These are phyloP conservation scores for Candida silvicultrix DNA, from an alignment of 805 yeast species.

Conservation along the genomic window DNA sequence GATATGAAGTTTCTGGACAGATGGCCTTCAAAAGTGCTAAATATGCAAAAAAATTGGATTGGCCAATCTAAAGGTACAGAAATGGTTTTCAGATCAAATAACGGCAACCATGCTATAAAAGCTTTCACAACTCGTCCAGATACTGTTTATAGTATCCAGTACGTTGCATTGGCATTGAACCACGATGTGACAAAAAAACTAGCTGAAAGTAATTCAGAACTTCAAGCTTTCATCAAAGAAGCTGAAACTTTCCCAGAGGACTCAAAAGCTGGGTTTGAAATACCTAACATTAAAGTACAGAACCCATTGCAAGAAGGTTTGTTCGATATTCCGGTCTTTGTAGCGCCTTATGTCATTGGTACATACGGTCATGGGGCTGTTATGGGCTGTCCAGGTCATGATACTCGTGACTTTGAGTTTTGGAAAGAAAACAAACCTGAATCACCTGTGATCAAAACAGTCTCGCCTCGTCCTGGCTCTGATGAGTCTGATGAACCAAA, in stretches of 20 bases:
- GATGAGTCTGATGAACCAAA: slow-evolving; percentile 5
- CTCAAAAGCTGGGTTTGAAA: slow-evolving; percentile 54
- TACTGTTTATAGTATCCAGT: slow-evolving; percentile 79
- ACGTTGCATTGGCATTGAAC: slow-evolving; percentile 66
- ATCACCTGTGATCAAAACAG: slow-evolving; percentile 10
- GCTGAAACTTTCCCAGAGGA: slow-evolving; percentile 34
- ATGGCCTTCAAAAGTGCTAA: slow-evolving; percentile 88
- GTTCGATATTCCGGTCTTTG: slow-evolving; percentile 62
- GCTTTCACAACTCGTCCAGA: slow-evolving; percentile 90
- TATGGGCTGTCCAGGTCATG: slow-evolving; percentile 98
- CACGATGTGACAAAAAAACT: slow-evolving; percentile 52
- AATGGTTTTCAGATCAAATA: slow-evolving; percentile 40
- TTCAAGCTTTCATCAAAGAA: slow-evolving; percentile 40
- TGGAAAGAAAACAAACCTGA: slow-evolving; percentile 62
- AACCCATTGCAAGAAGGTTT: slow-evolving; percentile 52
- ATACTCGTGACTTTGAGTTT: slow-evolving; percentile 73
- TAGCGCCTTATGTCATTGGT: slow-evolving; percentile 85
- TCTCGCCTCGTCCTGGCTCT: slow-evolving; percentile 11
- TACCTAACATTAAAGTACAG: slow-evolving; percentile 36
- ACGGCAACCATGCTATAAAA: slow-evolving; percentile 25
- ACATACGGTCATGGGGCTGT: slow-evolving; percentile 90
- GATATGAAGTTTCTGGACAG: slow-evolving; percentile 57
- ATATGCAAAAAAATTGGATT: slow-evolving; percentile 94
- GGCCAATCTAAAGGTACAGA: slow-evolving; percentile 83
- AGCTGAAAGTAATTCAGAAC: slow-evolving; percentile 30